These are phyloP conservation scores for Tranzscheliella williamsii DNA, from an alignment of 1,284 basidiomycete genomes.

Conservation along the genomic window DNA sequence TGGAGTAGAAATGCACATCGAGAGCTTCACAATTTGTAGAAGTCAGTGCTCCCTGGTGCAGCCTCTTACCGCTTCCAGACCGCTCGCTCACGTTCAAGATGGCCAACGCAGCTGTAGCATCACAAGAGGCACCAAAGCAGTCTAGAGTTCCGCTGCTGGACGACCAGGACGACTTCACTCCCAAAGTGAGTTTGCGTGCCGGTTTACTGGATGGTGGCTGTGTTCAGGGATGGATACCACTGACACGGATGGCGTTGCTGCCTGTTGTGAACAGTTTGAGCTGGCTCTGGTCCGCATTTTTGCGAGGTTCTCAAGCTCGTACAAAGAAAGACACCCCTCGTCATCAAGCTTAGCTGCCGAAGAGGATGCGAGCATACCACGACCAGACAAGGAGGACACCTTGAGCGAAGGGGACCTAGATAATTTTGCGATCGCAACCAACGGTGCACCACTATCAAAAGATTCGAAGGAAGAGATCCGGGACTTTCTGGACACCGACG, in stretches of 20 bases:
- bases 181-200: conserved; percentile 7
- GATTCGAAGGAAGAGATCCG: conserved; percentile 47
- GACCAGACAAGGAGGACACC: conserved; percentile 7
- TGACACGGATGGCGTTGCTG: too few relatives aligned
- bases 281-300: conserved; percentile 25
- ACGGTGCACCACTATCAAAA: conserved; percentile 23
- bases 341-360: conserved; percentile 2
- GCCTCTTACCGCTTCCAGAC: too few relatives aligned
- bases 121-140: too few relatives aligned
- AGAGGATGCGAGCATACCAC: conserved; percentile 4
- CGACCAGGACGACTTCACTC: conserved; percentile 32
- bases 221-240: too few relatives aligned
- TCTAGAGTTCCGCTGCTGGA: conserved; percentile 17
- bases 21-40: too few relatives aligned
- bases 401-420: conserved; percentile 39
- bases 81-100: too few relatives aligned
- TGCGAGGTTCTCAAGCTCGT: conserved; percentile 29
- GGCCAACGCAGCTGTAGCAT: too few relatives aligned
- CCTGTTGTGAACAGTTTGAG: conserved; percentile 34
- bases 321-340: conserved; percentile 3
- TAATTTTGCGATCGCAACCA: conserved; percentile 33
- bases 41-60: too few relatives aligned
- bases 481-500: conserved; percentile 43
- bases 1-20: too few relatives aligned
- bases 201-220: too few relatives aligned